Conservation (phyloP, 2,329 filamentous ascomycete genomes). For the Alternaria burnsii region DNA sequence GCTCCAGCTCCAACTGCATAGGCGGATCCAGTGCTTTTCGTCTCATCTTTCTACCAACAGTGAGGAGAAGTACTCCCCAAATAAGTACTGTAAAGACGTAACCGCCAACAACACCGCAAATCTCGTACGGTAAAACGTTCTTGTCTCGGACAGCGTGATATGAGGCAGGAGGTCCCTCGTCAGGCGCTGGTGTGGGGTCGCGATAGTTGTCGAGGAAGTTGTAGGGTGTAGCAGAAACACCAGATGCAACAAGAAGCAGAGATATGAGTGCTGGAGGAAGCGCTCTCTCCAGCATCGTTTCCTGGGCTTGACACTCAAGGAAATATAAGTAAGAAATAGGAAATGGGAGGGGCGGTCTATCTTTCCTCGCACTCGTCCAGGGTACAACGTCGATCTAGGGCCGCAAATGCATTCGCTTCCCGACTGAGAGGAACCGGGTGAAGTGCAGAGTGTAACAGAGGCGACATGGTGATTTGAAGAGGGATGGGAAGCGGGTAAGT, state of each 20-base stretch:
- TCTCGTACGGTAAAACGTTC: conserved; percentile 77
- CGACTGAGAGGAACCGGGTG: conserved; percentile 35
- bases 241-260: conserved; percentile 36
- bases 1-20: conserved; percentile 63
- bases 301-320: conserved; percentile 5
- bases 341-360: conserved; percentile 14
- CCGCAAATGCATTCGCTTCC: conserved; percentile 21
- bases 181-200: conserved; percentile 37
- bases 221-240: conserved; percentile 36
- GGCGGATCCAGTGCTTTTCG: conserved; percentile 61
- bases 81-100: conserved; percentile 82
- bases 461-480: conserved; percentile 38
- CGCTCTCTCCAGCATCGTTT: conserved; percentile 40
- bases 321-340: conserved; percentile 14
- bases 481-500: conserved; percentile 30
- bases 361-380: conserved; percentile 16
- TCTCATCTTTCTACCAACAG: conserved; percentile 55
- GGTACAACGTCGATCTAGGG: conserved; percentile 24
- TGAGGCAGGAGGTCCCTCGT: conserved; percentile 42
- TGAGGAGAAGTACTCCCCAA: conserved; percentile 69
- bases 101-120: conserved; percentile 82
- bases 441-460: conserved; percentile 34
- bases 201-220: conserved; percentile 39
- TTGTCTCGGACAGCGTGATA: conserved; percentile 43
- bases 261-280: conserved; percentile 38